Evolutionary conservation across 164 flowering plant species (phyloP).

Genomic region (Stephania cephalantha): DNA sequence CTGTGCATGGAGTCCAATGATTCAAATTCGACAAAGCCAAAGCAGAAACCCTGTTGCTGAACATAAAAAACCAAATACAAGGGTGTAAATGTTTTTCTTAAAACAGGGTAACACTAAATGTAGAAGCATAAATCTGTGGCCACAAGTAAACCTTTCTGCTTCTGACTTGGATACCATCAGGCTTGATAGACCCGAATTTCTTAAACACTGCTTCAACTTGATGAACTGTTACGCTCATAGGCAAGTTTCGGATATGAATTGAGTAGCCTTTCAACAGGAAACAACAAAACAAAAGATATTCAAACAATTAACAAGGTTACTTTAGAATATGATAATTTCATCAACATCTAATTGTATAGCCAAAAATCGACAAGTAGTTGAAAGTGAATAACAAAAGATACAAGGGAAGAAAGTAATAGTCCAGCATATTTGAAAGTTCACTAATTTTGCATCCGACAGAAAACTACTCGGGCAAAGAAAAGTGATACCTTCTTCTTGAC

Average conservation of each 20-base stretch:
- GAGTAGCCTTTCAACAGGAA: slow-evolving; percentile 61
- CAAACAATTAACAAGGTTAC: background rate
- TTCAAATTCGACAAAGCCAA: slow-evolving; percentile 93
- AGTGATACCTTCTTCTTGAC: slow-evolving; percentile 51
- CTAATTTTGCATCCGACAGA: background rate
- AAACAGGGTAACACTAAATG: background rate
- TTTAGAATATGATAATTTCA: too few species aligned
- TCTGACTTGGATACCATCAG: slow-evolving; percentile 84
- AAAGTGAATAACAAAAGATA: background rate
- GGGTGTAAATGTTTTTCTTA: background rate
- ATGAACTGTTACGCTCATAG: slow-evolving; percentile 32
- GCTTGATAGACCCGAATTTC: slow-evolving; percentile 80
- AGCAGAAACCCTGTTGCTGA: slow-evolving; percentile 68
- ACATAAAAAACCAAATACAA: background rate
- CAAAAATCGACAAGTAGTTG: background rate
- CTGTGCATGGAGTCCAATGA: slow-evolving; percentile 45
- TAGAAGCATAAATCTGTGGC: background rate
- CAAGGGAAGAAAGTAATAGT: background rate
- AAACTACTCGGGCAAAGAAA: background rate
- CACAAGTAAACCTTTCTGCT: slow-evolving; percentile 59
- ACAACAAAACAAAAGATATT: slow-evolving; percentile 1
- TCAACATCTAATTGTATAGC: background rate
- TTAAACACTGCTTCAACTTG: slow-evolving; percentile 65
- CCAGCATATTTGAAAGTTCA: background rate
- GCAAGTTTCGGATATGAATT: slow-evolving; percentile 59